phyloP scores from a whole-genome alignment of 2,329 filamentous ascomycete species.

The Hypoxylon sp. region DNA sequence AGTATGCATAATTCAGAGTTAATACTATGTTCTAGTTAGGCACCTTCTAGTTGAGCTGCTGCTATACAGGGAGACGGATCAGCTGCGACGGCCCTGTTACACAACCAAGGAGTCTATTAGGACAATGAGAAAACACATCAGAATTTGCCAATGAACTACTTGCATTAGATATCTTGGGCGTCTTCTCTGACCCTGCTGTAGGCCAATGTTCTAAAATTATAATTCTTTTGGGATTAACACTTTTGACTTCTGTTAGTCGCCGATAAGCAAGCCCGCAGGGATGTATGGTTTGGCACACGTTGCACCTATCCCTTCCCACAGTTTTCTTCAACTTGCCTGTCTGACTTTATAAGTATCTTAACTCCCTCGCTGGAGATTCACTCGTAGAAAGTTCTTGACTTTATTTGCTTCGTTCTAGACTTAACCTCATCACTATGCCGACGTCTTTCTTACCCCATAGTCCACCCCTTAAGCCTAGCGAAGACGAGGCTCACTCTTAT shows the following conservation, averaged over 20 bases:
- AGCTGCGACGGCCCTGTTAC: not conserved
- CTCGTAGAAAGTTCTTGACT: not conserved
- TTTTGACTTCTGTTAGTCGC: constrained; percentile 12
- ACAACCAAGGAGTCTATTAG: not conserved
- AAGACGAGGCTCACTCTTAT: not conserved
- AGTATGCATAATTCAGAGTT: not conserved
- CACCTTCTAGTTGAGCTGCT: not conserved
- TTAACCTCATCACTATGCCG: not conserved
- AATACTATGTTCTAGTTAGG: not conserved
- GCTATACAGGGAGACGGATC: not conserved
- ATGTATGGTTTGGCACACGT: constrained; percentile 16
- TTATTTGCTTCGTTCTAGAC: not conserved
- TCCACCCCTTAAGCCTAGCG: not conserved
- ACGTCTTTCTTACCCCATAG: not conserved
- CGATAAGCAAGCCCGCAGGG: constrained; percentile 20
- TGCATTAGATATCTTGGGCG: not conserved
- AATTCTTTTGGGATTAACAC: constrained; percentile 1
- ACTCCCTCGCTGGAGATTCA: not conserved
- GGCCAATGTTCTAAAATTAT: not conserved
- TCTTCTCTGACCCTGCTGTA: not conserved
- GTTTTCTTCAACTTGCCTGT: not conserved
- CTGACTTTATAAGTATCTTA: not conserved
- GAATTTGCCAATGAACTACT: not conserved
- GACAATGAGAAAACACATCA: not conserved
- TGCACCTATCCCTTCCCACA: constrained; percentile 21